Evolutionary conservation across 2,329 filamentous ascomycete genomes (phyloP).

Genomic region (Botrytis sinoallii): DNA sequence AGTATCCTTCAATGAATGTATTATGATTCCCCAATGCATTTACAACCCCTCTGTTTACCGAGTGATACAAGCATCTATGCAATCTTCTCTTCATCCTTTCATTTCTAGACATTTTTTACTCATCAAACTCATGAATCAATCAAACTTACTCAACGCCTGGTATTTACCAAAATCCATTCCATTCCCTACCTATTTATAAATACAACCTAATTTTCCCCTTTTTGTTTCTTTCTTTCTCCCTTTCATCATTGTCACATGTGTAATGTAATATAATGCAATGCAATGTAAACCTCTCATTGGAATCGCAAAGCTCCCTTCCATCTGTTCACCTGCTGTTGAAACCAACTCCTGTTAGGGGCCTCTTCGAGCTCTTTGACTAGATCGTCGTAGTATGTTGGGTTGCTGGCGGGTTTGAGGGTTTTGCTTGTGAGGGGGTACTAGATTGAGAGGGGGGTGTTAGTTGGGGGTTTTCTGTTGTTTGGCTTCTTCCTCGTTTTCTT

Average conservation of each 20-base stretch:
- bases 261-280: neutral
- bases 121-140: neutral
- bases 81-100: neutral
- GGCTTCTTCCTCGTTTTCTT: neutral
- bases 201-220: neutral
- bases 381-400: constrained; percentile 62
- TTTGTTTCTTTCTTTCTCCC: neutral
- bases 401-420: constrained; percentile 56
- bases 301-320: constrained; percentile 59
- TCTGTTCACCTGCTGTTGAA: constrained; percentile 51
- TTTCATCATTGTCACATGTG: neutral
- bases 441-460: neutral
- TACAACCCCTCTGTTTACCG: neutral
- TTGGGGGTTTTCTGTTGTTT: no score
- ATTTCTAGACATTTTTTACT: neutral
- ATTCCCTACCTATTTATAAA: neutral
- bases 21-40: neutral
- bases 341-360: constrained; percentile 55
- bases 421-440: constrained; percentile 49
- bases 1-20: neutral
- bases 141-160: neutral
- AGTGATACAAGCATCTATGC: neutral
- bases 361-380: constrained; percentile 61
- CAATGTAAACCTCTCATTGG: constrained; percentile 38
- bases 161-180: neutral